phyloP scores from a whole-genome alignment of 2,329 filamentous ascomycete genomes.

The Fusarium compactum region DNA sequence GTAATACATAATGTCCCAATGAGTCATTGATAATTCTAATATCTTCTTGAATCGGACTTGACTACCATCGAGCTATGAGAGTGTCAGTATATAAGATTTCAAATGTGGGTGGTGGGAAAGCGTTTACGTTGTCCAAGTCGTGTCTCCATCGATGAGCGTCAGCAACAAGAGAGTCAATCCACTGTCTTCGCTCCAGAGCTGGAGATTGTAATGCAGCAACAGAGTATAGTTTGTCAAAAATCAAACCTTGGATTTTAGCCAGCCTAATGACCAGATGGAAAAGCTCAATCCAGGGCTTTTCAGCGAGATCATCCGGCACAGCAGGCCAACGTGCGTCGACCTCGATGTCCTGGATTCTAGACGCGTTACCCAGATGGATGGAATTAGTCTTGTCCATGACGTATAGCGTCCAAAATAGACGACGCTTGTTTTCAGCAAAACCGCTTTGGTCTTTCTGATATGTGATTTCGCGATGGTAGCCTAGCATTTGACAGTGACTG shows the following conservation, averaged over 20 bases:
- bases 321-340: constrained; percentile 26
- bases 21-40: constrained; percentile 4
- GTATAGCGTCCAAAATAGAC: constrained; percentile 38
- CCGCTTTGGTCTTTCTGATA: constrained; percentile 25
- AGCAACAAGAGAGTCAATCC: constrained; percentile 13
- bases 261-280: constrained; percentile 26
- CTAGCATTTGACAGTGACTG: constrained; percentile 39
- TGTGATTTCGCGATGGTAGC: constrained; percentile 34
- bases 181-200: constrained; percentile 11
- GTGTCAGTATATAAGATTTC: background rate
- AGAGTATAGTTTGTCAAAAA: constrained; percentile 34
- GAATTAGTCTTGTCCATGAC: constrained; percentile 35
- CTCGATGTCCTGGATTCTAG: constrained; percentile 36
- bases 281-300: constrained; percentile 27
- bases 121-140: constrained; percentile 20
- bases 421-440: constrained; percentile 18
- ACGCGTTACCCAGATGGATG: constrained; percentile 27
- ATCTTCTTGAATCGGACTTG: constrained; percentile 16
- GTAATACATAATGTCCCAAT: constrained; percentile 43
- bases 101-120: background rate
- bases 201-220: constrained; percentile 5
- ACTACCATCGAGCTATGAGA: constrained; percentile 14
- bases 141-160: constrained; percentile 28
- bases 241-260: constrained; percentile 23
- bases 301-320: background rate